These are phyloP conservation scores for Leccinum truebloodii DNA, from an alignment of 768 basidiomycete species.

Conservation along the genomic window DNA sequence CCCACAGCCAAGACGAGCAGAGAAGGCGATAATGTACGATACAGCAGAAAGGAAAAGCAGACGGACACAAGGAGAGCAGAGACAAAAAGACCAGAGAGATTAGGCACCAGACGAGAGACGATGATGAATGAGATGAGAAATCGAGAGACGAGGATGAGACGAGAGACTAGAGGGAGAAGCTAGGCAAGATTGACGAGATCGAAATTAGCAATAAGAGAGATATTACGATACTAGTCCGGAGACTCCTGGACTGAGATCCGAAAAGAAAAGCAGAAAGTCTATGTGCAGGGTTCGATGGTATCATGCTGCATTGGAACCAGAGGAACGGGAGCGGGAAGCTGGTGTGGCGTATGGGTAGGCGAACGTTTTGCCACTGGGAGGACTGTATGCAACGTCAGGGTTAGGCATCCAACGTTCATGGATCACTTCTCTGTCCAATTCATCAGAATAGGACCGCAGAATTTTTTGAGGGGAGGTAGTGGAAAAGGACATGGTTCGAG, in stretches of 20 bases:
- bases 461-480: conserved; percentile 57
- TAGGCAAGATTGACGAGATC: conserved; percentile 25
- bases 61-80: conserved; percentile 34
- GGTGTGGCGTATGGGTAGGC: conserved; percentile 29
- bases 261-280: conserved; percentile 26
- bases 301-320: conserved; percentile 39
- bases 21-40: conserved; percentile 32
- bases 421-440: conserved; percentile 55
- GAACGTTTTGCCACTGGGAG: conserved; percentile 35
- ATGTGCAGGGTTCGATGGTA: conserved; percentile 17
- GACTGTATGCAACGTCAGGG: conserved; percentile 36
- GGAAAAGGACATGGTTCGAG: conserved; percentile 50
- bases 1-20: conserved; percentile 25
- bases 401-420: conserved; percentile 67
- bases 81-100: conserved; percentile 18
- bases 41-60: conserved; percentile 24
- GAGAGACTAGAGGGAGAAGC: conserved; percentile 20
- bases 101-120: conserved; percentile 12
- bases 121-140: conserved; percentile 14
- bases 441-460: conserved; percentile 60
- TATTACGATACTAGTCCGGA: conserved; percentile 35
- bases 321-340: conserved; percentile 30
- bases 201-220: conserved; percentile 36
- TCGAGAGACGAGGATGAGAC: conserved; percentile 8
- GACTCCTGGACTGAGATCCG: conserved; percentile 29